Evolutionary conservation across 352 stramenopile species (phyloP).

Genomic region (Pythium pyrilobum): DNA sequence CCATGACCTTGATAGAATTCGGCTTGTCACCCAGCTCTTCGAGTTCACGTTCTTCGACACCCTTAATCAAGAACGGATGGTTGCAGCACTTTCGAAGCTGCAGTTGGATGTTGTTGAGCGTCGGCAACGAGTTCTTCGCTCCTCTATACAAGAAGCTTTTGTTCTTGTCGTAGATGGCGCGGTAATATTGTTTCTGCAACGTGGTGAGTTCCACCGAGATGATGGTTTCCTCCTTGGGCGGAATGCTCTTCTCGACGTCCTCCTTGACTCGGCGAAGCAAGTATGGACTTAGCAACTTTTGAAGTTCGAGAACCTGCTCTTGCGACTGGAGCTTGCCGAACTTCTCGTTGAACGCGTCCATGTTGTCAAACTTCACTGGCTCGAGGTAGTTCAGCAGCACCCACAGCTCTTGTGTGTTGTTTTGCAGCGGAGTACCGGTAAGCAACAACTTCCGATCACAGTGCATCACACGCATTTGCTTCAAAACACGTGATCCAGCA

Average conservation of each 20-base stretch:
- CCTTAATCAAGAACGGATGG: conserved; percentile 98
- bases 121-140: conserved; percentile 80
- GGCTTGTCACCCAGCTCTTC: conserved; percentile 62
- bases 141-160: conserved; percentile 93
- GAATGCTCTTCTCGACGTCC: conserved; percentile 95
- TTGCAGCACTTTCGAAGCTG: conserved; percentile 99
- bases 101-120: conserved; percentile 99
- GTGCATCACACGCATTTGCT: conserved; percentile 82
- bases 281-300: conserved; percentile 92
- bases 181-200: conserved; percentile 99
- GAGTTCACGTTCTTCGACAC: conserved; percentile 82
- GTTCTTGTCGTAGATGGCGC: conserved; percentile 99
- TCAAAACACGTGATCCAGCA: conserved; percentile 72
- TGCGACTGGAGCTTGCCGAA: conserved; percentile 93
- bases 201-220: conserved; percentile 96
- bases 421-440: conserved; percentile 97
- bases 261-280: conserved; percentile 97
- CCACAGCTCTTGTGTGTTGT: conserved; percentile 97
- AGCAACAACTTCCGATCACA: conserved; percentile 92
- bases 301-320: conserved; percentile 92
- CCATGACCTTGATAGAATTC: conserved; percentile 52
- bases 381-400: conserved; percentile 96
- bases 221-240: conserved; percentile 96
- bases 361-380: conserved; percentile 88
- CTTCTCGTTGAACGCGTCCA: conserved; percentile 87